These are phyloP conservation scores for Sporobolomyces phaffii DNA, from an alignment of 768 basidiomycete species.

Conservation along the genomic window DNA sequence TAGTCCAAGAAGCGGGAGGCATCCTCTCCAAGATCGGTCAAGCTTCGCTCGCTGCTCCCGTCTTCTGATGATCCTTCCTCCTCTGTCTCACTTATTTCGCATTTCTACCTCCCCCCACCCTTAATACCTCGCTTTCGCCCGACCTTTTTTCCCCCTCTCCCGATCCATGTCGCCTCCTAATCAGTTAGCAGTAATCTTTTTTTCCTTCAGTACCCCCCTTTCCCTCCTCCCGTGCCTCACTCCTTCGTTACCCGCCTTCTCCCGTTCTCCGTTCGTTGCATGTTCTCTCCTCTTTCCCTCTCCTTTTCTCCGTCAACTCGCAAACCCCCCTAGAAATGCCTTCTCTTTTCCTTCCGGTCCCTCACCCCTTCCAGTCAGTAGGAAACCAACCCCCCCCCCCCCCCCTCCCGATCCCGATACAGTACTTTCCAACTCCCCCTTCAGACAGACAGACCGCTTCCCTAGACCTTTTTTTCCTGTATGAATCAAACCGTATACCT, in stretches of 20 bases:
- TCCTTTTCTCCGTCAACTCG: background rate
- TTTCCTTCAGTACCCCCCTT: background rate
- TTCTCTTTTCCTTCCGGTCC: background rate
- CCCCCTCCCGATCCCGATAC: too few species aligned
- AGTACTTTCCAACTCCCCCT: too few species aligned
- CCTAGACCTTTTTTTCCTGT: too few species aligned
- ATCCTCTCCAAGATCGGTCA: conserved; percentile 19
- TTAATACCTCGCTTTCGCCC: background rate
- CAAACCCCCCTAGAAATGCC: background rate
- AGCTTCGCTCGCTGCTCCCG: background rate
- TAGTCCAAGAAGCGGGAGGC: conserved; percentile 33
- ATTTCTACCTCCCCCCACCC: background rate
- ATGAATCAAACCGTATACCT: too few species aligned
- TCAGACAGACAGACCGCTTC: too few species aligned
- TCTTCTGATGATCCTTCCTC: conserved; percentile 5
- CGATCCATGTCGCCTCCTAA: background rate
- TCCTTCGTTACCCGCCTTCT: too few species aligned
- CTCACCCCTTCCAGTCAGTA: too few species aligned
- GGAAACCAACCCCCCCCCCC: too few species aligned
- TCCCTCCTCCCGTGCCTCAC: background rate
- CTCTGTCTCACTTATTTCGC: background rate
- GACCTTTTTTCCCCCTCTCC: background rate
- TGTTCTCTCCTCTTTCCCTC: too few species aligned
- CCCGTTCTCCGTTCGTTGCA: too few species aligned
- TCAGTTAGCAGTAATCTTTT: background rate